Evolutionary conservation across 805 yeast genomes (phyloP).

Genomic region (Sugiyamaella qingdaonensis): DNA sequence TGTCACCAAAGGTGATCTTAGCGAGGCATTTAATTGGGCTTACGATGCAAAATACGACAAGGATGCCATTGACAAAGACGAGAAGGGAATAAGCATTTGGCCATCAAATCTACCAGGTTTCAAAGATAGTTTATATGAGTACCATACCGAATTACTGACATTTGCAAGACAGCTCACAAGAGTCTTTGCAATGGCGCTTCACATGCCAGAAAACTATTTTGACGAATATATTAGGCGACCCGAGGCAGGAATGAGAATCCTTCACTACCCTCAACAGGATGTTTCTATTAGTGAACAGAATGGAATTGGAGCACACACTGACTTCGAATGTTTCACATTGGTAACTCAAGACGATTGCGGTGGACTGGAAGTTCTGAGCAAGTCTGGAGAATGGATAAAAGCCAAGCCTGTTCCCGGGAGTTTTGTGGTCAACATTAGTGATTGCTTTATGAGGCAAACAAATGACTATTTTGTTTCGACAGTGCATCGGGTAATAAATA

Average conservation of each 20-base stretch:
- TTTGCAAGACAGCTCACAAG: constrained; percentile 42
- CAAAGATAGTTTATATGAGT: constrained; percentile 38
- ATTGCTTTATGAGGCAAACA: constrained; percentile 56
- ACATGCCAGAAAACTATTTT: constrained; percentile 42
- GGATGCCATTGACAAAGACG: constrained; percentile 38
- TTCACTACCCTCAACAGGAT: constrained; percentile 49
- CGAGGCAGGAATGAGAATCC: constrained; percentile 49
- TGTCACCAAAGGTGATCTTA: constrained; percentile 52
- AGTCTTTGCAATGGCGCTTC: constrained; percentile 54
- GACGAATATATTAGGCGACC: constrained; percentile 34
- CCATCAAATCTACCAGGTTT: constrained; percentile 49
- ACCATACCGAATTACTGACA: constrained; percentile 43
- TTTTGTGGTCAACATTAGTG: constrained; percentile 57
- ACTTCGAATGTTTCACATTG: constrained; percentile 51
- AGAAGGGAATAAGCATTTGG: constrained; percentile 39
- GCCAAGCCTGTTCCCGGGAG: constrained; percentile 47
- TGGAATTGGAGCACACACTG: constrained; percentile 66
- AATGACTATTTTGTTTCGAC: constrained; percentile 58
- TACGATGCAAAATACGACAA: constrained; percentile 40
- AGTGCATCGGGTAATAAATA: constrained; percentile 47
- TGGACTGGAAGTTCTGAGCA: constrained; percentile 53
- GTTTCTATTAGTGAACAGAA: constrained; percentile 32
- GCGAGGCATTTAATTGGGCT: constrained; percentile 56
- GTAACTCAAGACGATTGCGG: constrained; percentile 53
- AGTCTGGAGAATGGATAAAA: constrained; percentile 53